Conservation (phyloP, 1,284 basidiomycete genomes). For the Moesziomyces sp. region DNA sequence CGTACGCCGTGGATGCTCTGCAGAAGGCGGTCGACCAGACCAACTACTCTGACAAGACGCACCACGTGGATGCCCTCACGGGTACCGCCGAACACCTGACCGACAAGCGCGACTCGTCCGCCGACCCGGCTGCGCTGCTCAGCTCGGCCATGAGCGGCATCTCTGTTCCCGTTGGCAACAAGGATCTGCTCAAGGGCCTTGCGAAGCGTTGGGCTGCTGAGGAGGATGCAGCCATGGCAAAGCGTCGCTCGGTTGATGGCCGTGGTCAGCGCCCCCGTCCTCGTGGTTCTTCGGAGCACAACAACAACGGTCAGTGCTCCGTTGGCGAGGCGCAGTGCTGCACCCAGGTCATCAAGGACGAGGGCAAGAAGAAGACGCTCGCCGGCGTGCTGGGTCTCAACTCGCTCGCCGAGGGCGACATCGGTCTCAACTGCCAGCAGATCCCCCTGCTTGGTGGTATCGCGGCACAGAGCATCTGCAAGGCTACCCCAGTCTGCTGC, state of each 20-base stretch:
- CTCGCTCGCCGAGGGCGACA: conserved; percentile 29
- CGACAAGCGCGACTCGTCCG: conserved; percentile 8
- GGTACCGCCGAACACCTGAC: conserved; percentile 34
- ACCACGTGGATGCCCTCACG: conserved; percentile 44
- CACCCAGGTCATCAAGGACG: conserved; percentile 47
- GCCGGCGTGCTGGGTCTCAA: conserved; percentile 50
- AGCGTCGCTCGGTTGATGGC: conserved; percentile 35
- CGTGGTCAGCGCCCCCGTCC: conserved; percentile 42
- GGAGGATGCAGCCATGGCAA: conserved; percentile 40
- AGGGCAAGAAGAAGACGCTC: conserved; percentile 51
- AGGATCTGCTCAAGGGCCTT: conserved; percentile 29
- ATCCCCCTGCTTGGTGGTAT: conserved; percentile 44
- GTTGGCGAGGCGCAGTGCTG: conserved; percentile 50
- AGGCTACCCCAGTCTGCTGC: conserved; percentile 51
- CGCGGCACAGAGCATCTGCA: conserved; percentile 46
- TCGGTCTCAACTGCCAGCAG: conserved; percentile 53
- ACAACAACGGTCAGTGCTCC: conserved; percentile 54
- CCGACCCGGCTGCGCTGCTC: conserved; percentile 27
- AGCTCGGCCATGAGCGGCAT: conserved; percentile 22
- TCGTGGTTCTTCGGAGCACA: conserved; percentile 23
- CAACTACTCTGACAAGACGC: conserved; percentile 34
- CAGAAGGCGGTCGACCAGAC: conserved; percentile 39
- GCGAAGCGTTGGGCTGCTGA: conserved; percentile 36
- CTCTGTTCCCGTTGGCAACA: conserved; percentile 38
- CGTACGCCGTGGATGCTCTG: conserved; percentile 32